phyloP scores from a whole-genome alignment of 208 protist species.

The Leptomonas pyrrhocoris region DNA sequence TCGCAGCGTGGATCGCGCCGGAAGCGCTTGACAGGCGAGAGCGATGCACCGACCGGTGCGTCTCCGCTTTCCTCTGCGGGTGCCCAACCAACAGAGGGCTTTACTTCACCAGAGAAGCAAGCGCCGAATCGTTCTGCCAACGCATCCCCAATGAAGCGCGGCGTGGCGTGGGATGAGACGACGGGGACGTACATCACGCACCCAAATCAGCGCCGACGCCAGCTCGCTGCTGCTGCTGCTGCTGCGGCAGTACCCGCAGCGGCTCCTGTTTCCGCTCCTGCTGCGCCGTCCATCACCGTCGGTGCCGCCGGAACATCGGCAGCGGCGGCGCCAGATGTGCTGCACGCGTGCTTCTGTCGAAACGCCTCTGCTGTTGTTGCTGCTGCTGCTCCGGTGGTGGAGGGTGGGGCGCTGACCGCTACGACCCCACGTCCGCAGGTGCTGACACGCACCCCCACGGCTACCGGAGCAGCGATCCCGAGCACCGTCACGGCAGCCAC shows the following conservation, averaged over 20 bases:
- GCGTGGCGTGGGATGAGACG: conserved; percentile 29
- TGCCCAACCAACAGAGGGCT: not conserved
- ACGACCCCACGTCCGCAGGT: not conserved
- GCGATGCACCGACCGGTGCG: not conserved
- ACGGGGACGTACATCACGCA: conserved; percentile 34
- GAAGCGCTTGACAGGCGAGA: conserved; percentile 6
- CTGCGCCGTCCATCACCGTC: not conserved
- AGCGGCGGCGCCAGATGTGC: conserved; percentile 17
- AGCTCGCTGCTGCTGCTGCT: conserved; percentile 3
- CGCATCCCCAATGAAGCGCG: conserved; percentile 25
- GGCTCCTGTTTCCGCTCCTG: not conserved
- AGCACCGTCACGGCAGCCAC: not conserved
- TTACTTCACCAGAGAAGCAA: not conserved
- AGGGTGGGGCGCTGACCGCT: not conserved
- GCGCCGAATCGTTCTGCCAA: not conserved
- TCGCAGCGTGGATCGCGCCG: not conserved
- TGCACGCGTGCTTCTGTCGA: conserved; percentile 26
- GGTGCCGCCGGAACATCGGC: conserved; percentile 17
- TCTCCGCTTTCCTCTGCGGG: not conserved
- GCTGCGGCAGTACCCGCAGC: not conserved
- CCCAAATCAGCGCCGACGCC: conserved; percentile 31
- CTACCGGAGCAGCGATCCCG: not conserved
- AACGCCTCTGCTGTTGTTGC: conserved; percentile 16
- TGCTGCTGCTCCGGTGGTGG: not conserved
- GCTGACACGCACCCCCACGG: conserved; percentile 8